Evolutionary conservation across 176 grass and related monocot genomes (phyloP).

Genomic region (Guadua angustifolia): DNA sequence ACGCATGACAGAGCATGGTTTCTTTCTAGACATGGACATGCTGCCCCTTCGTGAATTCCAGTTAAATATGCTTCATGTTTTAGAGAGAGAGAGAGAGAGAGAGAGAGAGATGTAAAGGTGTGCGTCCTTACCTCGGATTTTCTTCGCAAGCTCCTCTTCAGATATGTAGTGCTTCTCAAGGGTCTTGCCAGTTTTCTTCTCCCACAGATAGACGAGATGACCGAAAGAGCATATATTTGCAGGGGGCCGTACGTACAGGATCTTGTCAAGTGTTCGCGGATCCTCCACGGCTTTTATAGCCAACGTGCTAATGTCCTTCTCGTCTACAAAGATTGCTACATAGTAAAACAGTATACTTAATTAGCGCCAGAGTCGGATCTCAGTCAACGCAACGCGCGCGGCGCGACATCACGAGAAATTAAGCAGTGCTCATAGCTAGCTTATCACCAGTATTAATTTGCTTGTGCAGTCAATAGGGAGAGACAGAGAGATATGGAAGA

Average conservation of each 20-base stretch:
- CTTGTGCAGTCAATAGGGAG: no score
- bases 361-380: not conserved
- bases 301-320: conserved; percentile 50
- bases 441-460: no score
- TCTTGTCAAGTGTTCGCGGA: conserved; percentile 55
- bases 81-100: no score
- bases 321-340: conserved; percentile 43
- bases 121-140: conserved; percentile 36
- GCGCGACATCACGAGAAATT: no score
- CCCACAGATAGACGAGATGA: conserved; percentile 42
- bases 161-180: conserved; percentile 46
- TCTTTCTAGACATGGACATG: no score
- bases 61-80: no score
- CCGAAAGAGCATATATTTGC: conserved; percentile 39
- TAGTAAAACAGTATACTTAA: not conserved
- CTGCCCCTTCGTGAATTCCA: no score
- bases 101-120: no score
- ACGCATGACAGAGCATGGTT: no score
- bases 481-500: no score
- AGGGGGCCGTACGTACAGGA: conserved; percentile 48
- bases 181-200: conserved; percentile 48
- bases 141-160: conserved; percentile 38
- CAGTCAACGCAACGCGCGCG: not conserved
- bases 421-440: no score
- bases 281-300: conserved; percentile 55